A percentile compares a stretch with the other conserved stretches of the same genome.
phyloP scores from a whole-genome alignment of 2,329 filamentous ascomycete species.

The Penicillium occitanis region DNA sequence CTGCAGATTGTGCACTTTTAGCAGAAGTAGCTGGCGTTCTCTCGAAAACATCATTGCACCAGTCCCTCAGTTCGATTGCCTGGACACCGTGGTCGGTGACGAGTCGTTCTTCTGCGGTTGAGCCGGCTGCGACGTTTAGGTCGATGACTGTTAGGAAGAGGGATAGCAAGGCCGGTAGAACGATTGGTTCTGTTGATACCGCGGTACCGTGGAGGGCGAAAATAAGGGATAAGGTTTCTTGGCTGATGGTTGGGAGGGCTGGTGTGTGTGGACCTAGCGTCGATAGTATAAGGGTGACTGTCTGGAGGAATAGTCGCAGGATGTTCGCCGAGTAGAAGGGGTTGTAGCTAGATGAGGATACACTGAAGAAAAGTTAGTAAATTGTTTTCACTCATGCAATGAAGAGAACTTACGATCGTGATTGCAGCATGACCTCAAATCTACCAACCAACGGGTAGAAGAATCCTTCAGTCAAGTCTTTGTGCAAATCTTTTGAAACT shows the following conservation, averaged over 20 bases:
- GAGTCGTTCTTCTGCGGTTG: conserved; percentile 62
- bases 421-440: conserved; percentile 65
- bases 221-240: conserved; percentile 80
- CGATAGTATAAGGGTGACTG: conserved; percentile 77
- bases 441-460: conserved; percentile 84
- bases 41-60: conserved; percentile 76
- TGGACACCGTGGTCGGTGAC: conserved; percentile 73
- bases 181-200: conserved; percentile 60
- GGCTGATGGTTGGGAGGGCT: conserved; percentile 73
- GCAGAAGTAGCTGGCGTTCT: conserved; percentile 42
- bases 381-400: background rate
- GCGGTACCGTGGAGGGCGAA: conserved; percentile 61
- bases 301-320: conserved; percentile 79
- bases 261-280: conserved; percentile 78
- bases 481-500: conserved; percentile 74
- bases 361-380: conserved; percentile 25
- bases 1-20: conserved; percentile 67
- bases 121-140: conserved; percentile 60
- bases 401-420: conserved; percentile 46
- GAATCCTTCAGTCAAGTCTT: conserved; percentile 71
- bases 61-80: conserved; percentile 82
- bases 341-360: conserved; percentile 45
- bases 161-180: conserved; percentile 75
- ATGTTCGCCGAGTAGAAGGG: conserved; percentile 73
- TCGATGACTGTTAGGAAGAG: conserved; percentile 78